Evolutionary conservation across 495 filamentous ascomycete species (phyloP).

Genomic region (Cudoniella acicularis): DNA sequence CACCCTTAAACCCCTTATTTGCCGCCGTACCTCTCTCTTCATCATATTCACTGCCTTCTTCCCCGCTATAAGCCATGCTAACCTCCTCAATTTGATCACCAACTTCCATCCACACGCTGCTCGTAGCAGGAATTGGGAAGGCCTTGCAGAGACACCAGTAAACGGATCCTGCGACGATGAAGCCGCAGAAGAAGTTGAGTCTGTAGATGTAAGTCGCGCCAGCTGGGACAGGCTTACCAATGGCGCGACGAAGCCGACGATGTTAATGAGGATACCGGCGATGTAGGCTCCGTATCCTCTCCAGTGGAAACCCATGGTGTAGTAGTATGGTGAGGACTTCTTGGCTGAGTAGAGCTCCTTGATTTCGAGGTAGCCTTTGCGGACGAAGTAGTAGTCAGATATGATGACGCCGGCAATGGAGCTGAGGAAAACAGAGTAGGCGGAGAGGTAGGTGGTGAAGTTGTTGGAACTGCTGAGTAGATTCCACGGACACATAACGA

Average conservation of each 20-base stretch:
- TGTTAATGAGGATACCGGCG: slow-evolving; percentile 83
- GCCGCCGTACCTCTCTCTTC: slow-evolving; percentile 5
- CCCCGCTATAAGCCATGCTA: slow-evolving; percentile 42
- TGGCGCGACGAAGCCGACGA: slow-evolving; percentile 84
- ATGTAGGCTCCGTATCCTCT: slow-evolving; percentile 83
- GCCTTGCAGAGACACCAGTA: slow-evolving; percentile 68
- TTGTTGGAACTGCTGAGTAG: slow-evolving; percentile 74
- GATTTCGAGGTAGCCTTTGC: slow-evolving; percentile 76
- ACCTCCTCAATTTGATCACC: slow-evolving; percentile 58
- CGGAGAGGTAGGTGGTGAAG: slow-evolving; percentile 92
- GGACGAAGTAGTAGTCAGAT: slow-evolving; percentile 86
- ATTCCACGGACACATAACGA: slow-evolving; percentile 89
- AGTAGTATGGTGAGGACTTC: slow-evolving; percentile 67
- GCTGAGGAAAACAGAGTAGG: slow-evolving; percentile 93
- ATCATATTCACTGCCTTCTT: slow-evolving; percentile 16
- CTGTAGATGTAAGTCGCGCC: slow-evolving; percentile 87
- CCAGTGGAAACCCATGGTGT: slow-evolving; percentile 70
- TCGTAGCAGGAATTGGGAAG: slow-evolving; percentile 70
- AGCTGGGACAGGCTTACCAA: slow-evolving; percentile 62
- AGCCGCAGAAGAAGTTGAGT: slow-evolving; percentile 84
- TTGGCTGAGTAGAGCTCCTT: slow-evolving; percentile 75
- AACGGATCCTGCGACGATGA: slow-evolving; percentile 61
- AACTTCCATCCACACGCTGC: slow-evolving; percentile 78
- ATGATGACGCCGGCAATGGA: slow-evolving; percentile 90
- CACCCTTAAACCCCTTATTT: slow-evolving; percentile 1